Percentiles rank a stretch among this genome's conserved stretches.
Conservation (phyloP, 441 rosid genomes). For the Metrosideros polymorpha region DNA sequence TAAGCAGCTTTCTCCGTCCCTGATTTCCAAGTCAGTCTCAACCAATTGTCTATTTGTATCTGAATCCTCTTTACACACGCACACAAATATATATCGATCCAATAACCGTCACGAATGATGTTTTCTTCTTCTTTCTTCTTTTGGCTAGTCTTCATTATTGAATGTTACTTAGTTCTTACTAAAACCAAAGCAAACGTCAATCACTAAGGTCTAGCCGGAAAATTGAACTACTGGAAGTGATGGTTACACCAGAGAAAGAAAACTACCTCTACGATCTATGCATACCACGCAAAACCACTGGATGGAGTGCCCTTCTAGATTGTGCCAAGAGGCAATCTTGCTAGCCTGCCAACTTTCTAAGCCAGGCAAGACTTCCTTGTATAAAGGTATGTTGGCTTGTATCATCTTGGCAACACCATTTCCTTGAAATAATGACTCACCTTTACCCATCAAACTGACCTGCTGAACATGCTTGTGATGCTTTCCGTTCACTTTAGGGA, state of each 20-base stretch:
- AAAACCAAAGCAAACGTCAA: neutral
- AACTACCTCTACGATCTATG: conserved; percentile 76
- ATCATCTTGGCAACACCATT: conserved; percentile 60
- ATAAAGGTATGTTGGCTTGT: conserved; percentile 54
- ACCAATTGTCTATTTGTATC: neutral
- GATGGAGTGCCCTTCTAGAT: conserved; percentile 79
- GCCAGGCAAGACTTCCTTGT: conserved; percentile 82
- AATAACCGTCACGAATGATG: neutral
- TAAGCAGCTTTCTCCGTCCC: neutral
- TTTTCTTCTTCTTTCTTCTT: neutral
- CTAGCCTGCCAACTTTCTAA: conserved; percentile 83
- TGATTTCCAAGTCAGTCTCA: neutral
- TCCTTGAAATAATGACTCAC: conserved; percentile 36
- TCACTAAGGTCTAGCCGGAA: neutral
- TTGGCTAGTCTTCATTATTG: neutral
- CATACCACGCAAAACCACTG: conserved; percentile 87
- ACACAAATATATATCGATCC: neutral
- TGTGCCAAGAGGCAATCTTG: conserved; percentile 90
- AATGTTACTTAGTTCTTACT: neutral
- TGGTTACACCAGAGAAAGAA: neutral
- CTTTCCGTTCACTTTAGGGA: conserved; percentile 81
- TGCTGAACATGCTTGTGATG: conserved; percentile 55
- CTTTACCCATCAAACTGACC: conserved; percentile 29
- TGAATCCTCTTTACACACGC: neutral
- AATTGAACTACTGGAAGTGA: neutral